Evolutionary conservation across 768 basidiomycete species (phyloP), one percentile per base, ranked within the genome.

Genomic region (Amanita thiersii): DNA sequence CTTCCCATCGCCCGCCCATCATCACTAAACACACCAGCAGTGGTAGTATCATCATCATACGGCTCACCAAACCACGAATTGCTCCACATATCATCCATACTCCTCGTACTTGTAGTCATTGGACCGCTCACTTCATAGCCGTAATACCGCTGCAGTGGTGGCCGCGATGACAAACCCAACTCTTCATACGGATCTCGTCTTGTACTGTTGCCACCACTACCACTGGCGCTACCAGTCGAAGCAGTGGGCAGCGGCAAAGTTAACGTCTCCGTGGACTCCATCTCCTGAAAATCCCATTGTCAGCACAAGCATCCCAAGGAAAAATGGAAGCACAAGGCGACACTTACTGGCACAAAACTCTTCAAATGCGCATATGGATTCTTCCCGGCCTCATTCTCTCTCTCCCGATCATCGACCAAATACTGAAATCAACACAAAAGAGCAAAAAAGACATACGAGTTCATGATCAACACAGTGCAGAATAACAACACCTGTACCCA

Each of bases 331-430:
- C 2, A n/a, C 4, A 14, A 14, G 17, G 5, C 1, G 19, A n/a
- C 20, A 32, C 42, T 36, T 28, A 43, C 42, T 10, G 42, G 42
- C 12, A 37, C 33, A 19, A 43, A 43, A 30, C 34, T 37, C 26
- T 29, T 37, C 34, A 43, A 29, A 37, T 37, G 42, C 8, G 14
- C 5, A 8, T 36, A 37, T 7, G 33, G 23, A 3, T 19, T 39
- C 14, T 28, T 28, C 26, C 26, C 26, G n/a, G 7, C n/a, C 26
- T n/a, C 26, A 28, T 28, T 23, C 21, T 21, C 14, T 25, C n/a
- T 18, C 23, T 24, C 23, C n/a, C 12, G 2, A 14, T 14, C 21
- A 12, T 14, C 37, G 15, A 38, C 5, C 19, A 10, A 25, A 2
- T 6, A 21, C 38, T 25, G 20, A 23, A 5, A 25, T 5, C 20